Base-by-base conservation (phyloP, 345 rosid species). In the Citrus sp. region DNA sequence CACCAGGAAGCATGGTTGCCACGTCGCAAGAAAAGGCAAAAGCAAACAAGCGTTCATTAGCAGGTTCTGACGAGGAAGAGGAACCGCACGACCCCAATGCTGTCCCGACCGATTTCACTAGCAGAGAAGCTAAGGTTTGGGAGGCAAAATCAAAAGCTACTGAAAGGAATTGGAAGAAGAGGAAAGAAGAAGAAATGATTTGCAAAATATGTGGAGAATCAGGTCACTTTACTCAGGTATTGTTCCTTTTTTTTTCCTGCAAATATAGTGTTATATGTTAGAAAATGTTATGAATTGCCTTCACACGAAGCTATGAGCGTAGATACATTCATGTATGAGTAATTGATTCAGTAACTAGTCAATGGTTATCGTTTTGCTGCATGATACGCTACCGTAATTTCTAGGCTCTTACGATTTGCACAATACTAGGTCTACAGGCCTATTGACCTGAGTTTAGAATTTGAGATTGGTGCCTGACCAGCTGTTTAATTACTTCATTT, bases 71-170 rank as follows among this genome's bases (percentile, higher is more conserved):
- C 9, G 97, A 92, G 84, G 97, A 92, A 81, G 98, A 89, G 77
- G 93, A 85, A 80, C 67, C 86, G 34, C 95, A 87, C n/a, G 98
- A 96, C 82, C 98, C 95, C 1, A 90, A 96, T 83, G 97, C 99
- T 46, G 99, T 96, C 14, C 99, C 99, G 1, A 96, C 99, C 0
- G 99, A 93, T 85, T 96, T 96, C 79, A 96, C 98, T 27, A 96
- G 99, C 83, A 89, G 99, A 34, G 99, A 96, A 74, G 98, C 99
- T 32, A 96, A 96, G 88, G 93, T 94, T 76, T 96, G 99, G 99
- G 98, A 96, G 81, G 99, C 99, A 67, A 96, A 96, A 75, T 96
- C 99, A 5, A 96, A 92, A 84, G 99, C 99, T 65, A 96, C 98
- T 19, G 99, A 96, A 88, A 88, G 99, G 84, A 96, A 90, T 70